Conservation (phyloP, 2,329 filamentous ascomycete genomes). For the Colletotrichum lini region DNA sequence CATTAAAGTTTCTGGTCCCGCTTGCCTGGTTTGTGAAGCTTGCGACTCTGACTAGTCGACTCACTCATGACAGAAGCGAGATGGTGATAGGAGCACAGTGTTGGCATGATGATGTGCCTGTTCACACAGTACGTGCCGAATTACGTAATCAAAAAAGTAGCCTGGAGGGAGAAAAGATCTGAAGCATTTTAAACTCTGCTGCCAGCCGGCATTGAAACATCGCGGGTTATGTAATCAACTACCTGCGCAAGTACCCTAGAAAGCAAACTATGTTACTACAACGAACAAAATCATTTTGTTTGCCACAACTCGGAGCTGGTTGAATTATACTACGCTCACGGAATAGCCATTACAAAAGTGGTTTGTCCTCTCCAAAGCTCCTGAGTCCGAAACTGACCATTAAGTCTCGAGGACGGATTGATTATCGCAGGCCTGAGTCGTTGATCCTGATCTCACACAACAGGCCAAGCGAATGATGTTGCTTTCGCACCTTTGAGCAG, state of each 20-base stretch:
- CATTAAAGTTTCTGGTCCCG: background rate
- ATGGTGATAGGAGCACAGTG: slow-evolving; percentile 25
- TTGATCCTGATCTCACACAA: no score
- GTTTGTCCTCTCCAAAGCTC: no score
- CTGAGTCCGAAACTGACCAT: background rate
- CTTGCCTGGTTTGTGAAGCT: background rate
- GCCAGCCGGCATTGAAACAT: no score
- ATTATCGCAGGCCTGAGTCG: background rate
- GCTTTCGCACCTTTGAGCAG: no score
- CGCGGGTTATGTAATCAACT: no score
- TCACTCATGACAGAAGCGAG: slow-evolving; percentile 19
- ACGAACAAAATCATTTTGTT: no score
- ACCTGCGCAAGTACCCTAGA: no score
- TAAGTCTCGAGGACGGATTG: background rate
- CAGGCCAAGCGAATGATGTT: background rate
- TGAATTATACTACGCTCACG: no score
- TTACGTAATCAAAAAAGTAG: background rate
- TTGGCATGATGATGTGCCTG: background rate
- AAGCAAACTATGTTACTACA: no score
- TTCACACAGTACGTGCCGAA: background rate
- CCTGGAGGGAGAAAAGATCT: no score
- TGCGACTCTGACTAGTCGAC: background rate
- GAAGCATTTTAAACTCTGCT: no score
- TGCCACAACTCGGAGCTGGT: background rate
- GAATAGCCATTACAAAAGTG: no score